Conservation (phyloP, 2,329 filamentous ascomycete genomes). For the Hypoxylon sp. region DNA sequence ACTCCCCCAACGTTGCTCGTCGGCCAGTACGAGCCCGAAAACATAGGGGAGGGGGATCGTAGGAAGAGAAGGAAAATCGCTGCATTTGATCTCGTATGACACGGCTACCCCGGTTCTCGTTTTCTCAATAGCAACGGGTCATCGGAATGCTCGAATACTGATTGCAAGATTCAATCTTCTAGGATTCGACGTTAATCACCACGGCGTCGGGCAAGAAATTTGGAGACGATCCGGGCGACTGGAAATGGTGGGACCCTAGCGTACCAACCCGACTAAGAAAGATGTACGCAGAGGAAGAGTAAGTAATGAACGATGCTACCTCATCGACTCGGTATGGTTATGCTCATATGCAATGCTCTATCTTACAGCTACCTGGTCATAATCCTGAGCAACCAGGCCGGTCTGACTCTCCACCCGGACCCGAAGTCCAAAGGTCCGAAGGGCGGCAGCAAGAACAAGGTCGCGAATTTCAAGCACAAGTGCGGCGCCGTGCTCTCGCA, state of each 20-base stretch:
- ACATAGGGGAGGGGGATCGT: conserved; percentile 39
- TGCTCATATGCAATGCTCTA: not conserved
- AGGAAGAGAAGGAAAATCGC: conserved; percentile 66
- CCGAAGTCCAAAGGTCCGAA: conserved; percentile 71
- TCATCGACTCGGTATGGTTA: not conserved
- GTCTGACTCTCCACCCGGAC: conserved; percentile 76
- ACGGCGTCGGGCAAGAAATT: conserved; percentile 84
- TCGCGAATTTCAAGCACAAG: conserved; percentile 85
- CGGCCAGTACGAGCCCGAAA: conserved; percentile 69
- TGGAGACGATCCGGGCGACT: conserved; percentile 74
- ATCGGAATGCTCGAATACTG: conserved; percentile 9
- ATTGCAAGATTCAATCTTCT: not conserved
- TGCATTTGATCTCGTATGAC: conserved; percentile 71
- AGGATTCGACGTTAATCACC: conserved; percentile 88
- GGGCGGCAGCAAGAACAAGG: conserved; percentile 65
- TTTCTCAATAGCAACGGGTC: not conserved
- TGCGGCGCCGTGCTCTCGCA: conserved; percentile 72
- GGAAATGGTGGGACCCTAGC: conserved; percentile 88
- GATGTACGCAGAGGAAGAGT: conserved; percentile 74
- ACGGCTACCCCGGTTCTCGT: not conserved
- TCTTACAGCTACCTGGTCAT: conserved; percentile 72
- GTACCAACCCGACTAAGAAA: conserved; percentile 74
- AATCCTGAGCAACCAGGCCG: conserved; percentile 89
- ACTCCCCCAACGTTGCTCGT: conserved; percentile 71
- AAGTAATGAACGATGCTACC: conserved; percentile 32